Percentiles rank a stretch among this genome's conserved stretches.
These are phyloP conservation scores for Coemansia sp. DNA, from an alignment of 192 early-diverging fungal species.

Conservation along the genomic window DNA sequence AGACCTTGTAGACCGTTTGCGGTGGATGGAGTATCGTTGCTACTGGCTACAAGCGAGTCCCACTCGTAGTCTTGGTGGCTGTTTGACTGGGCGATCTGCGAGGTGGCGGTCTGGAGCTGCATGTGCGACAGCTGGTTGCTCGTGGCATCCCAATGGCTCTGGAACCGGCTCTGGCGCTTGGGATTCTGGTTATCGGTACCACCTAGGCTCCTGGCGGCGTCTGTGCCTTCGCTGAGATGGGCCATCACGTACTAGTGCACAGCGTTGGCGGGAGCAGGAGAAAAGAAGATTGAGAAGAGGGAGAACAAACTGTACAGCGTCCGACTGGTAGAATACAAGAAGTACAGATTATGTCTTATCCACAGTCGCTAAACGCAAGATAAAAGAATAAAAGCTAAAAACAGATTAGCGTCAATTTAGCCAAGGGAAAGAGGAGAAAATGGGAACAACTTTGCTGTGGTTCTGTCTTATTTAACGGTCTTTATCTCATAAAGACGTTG, in stretches of 20 bases:
- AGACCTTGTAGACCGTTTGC: slow-evolving; percentile 24
- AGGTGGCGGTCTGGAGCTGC: slow-evolving; percentile 19
- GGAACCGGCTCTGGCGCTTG: slow-evolving; percentile 54
- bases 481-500: not conserved
- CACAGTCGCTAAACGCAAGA: not conserved
- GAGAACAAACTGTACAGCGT: not conserved
- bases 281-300: slow-evolving; percentile 9
- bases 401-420: slow-evolving; percentile 5
- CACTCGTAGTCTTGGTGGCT: slow-evolving; percentile 33
- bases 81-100: slow-evolving; percentile 21
- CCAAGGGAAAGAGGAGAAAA: not conserved
- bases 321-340: slow-evolving; percentile 7
- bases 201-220: slow-evolving; percentile 19
- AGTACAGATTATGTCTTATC: slow-evolving; percentile 14
- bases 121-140: slow-evolving; percentile 19
- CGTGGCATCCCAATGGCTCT: slow-evolving; percentile 52
- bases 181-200: slow-evolving; percentile 36
- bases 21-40: slow-evolving; percentile 16
- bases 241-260: slow-evolving; percentile 30
- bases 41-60: slow-evolving; percentile 31
- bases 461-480: not conserved
- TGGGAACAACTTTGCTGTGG: not conserved
- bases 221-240: slow-evolving; percentile 30
- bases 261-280: slow-evolving; percentile 1
- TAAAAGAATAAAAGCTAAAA: not conserved